phyloP scores from a whole-genome alignment of 148 eudicot species.

The Selenicereus undatus region DNA sequence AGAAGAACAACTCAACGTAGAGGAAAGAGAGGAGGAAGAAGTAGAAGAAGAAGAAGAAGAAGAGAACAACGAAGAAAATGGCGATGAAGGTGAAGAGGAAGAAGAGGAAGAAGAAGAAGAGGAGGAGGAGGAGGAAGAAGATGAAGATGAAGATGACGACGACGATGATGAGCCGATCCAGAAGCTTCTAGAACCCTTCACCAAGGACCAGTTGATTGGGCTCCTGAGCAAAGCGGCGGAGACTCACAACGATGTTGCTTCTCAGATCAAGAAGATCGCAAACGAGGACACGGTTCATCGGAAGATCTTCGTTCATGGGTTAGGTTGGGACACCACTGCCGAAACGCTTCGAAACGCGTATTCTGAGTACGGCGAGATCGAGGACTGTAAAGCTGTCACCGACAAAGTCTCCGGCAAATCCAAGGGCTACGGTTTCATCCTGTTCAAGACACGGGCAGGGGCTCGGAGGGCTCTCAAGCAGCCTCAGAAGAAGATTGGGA shows the following conservation, averaged over 20 bases:
- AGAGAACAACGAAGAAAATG: conserved; percentile 17
- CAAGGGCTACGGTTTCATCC: conserved; percentile 81
- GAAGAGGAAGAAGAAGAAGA: conserved; percentile 20
- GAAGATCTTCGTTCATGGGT: conserved; percentile 89
- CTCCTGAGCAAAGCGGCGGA: conserved; percentile 61
- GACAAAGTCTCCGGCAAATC: conserved; percentile 79
- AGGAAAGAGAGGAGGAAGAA: conserved; percentile 6
- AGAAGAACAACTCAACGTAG: background rate
- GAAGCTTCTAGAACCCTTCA: conserved; percentile 73
- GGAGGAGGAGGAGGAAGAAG: conserved; percentile 31
- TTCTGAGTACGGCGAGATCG: conserved; percentile 68
- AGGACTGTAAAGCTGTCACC: conserved; percentile 75
- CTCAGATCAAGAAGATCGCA: conserved; percentile 45
- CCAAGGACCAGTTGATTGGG: conserved; percentile 55
- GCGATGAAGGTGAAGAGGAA: conserved; percentile 24
- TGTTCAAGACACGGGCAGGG: conserved; percentile 64
- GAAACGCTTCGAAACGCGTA: conserved; percentile 56
- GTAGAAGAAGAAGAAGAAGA: conserved; percentile 2
- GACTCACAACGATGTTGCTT: conserved; percentile 41
- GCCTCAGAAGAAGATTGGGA: conserved; percentile 87
- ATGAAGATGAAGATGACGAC: conserved; percentile 32
- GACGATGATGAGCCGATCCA: conserved; percentile 62
- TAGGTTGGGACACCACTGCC: conserved; percentile 81
- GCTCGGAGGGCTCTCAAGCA: conserved; percentile 60
- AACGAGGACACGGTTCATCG: conserved; percentile 74